Conservation (phyloP, 768 basidiomycete species). For the Paxillus ammoniavirescens region DNA sequence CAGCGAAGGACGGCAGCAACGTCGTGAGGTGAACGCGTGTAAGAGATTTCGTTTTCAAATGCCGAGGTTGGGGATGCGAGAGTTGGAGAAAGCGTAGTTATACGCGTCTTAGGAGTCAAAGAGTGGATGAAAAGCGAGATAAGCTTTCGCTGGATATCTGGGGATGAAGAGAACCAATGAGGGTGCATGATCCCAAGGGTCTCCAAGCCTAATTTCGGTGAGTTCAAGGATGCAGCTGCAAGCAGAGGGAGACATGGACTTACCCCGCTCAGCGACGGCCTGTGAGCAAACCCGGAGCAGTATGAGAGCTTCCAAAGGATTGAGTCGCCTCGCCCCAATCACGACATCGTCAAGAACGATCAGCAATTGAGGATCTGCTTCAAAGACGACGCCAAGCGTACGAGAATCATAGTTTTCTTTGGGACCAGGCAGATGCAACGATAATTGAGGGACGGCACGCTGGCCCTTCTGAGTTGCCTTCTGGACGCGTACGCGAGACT, state of each 20-base stretch:
- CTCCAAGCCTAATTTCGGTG: conserved; percentile 57
- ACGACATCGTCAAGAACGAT: conserved; percentile 48
- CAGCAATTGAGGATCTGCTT: conserved; percentile 52
- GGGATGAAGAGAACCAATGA: conserved; percentile 78
- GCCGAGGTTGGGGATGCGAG: conserved; percentile 44
- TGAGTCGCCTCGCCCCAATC: conserved; percentile 59
- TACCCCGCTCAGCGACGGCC: conserved; percentile 64
- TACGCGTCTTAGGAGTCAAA: conserved; percentile 45
- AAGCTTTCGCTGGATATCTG: conserved; percentile 62
- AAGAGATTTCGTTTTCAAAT: conserved; percentile 66
- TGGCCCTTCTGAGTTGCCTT: conserved; percentile 32
- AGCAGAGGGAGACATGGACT: conserved; percentile 20
- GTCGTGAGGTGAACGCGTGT: conserved; percentile 69
- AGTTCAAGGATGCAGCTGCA: conserved; percentile 4
- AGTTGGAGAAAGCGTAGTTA: conserved; percentile 51
- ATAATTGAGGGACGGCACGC: conserved; percentile 51
- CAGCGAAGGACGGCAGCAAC: conserved; percentile 79
- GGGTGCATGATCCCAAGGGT: conserved; percentile 84
- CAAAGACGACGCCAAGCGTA: conserved; percentile 56
- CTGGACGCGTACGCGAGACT: conserved; percentile 38
- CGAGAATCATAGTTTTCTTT: conserved; percentile 48
- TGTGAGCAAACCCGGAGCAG: conserved; percentile 70
- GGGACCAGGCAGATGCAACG: conserved; percentile 57
- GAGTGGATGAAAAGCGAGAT: conserved; percentile 71
- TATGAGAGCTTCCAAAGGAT: conserved; percentile 57